A percentile compares a stretch with the other conserved stretches of the same genome.
Conservation (phyloP, 257 asterid species). For the Nicotiana benthamiana region DNA sequence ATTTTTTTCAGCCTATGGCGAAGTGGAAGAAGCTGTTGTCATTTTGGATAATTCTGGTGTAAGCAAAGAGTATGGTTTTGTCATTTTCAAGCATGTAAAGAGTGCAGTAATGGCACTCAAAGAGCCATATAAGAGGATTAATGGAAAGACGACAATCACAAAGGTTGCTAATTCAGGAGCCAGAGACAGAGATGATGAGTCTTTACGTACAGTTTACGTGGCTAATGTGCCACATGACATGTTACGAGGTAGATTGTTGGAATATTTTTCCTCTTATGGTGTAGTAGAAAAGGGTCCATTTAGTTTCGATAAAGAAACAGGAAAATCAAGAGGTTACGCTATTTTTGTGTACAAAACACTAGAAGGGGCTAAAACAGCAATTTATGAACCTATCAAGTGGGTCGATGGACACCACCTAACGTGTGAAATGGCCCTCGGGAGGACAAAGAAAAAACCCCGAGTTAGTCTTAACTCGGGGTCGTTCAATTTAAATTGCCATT, state of each 20-base stretch:
- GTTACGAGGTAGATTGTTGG: background rate
- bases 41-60: background rate
- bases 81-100: background rate
- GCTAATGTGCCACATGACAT: constrained; percentile 1
- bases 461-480: background rate
- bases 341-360: background rate
- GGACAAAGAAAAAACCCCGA: background rate
- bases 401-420: background rate
- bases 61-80: background rate
- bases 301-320: background rate
- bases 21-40: background rate
- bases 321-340: background rate
- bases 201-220: background rate
- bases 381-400: background rate
- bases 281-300: constrained; percentile 3
- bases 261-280: background rate
- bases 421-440: background rate
- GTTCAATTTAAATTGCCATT: background rate
- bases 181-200: background rate
- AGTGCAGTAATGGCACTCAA: background rate
- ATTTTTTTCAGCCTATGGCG: background rate
- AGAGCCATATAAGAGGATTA: background rate
- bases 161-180: background rate
- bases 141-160: background rate
- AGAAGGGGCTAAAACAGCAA: background rate